A percentile compares a stretch with the other conserved stretches of the same genome.
Evolutionary conservation across 306 rosid genomes (phyloP).

Genomic region (Rubus idaeus): DNA sequence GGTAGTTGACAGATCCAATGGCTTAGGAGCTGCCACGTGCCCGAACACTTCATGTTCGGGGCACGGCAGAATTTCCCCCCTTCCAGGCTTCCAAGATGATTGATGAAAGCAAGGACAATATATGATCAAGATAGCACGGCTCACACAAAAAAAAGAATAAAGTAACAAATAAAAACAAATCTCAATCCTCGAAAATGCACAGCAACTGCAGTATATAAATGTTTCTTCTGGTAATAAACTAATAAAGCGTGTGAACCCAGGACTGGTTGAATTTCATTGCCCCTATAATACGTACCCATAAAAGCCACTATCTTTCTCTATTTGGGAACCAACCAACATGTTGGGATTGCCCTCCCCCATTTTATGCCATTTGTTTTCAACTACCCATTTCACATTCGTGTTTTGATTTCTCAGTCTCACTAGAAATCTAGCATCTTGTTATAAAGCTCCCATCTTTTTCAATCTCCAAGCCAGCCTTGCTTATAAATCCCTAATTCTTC

Average conservation of each 20-base stretch:
- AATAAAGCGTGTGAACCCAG: slow-evolving; percentile 6
- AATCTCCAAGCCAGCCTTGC: not conserved
- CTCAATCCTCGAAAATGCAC: not conserved
- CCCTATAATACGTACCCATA: not conserved
- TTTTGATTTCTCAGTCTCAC: not conserved
- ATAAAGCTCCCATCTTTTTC: not conserved
- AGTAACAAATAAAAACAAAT: not conserved
- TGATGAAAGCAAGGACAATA: slow-evolving; percentile 19
- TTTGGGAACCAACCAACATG: not conserved
- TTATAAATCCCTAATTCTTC: not conserved
- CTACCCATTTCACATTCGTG: not conserved
- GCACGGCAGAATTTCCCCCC: too few species aligned
- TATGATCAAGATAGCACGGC: not conserved
- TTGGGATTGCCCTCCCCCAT: not conserved
- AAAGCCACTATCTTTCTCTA: slow-evolving; percentile 6
- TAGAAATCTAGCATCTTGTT: not conserved
- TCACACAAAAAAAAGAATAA: not conserved
- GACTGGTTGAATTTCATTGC: not conserved
- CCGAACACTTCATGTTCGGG: too few species aligned
- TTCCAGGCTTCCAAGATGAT: not conserved
- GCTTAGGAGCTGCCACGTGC: too few species aligned
- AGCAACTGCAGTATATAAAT: not conserved
- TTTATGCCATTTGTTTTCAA: not conserved
- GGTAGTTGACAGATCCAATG: too few species aligned
- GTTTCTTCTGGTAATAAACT: not conserved